Evolutionary conservation across 2,329 filamentous ascomycete species (phyloP).

Genomic region (Aspergillus sojae): DNA sequence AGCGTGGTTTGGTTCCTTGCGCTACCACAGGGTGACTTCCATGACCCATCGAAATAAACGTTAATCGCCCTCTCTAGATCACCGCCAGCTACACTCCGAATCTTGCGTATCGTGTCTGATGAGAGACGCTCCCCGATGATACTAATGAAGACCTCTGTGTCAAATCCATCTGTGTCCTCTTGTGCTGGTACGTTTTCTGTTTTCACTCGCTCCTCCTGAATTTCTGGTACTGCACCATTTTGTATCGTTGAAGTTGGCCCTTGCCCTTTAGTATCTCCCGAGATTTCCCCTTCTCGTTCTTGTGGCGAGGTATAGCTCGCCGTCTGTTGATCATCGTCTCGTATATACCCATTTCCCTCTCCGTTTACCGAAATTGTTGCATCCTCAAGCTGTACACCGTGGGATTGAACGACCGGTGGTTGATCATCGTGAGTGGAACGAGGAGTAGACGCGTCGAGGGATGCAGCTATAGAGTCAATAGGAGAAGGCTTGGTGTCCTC

Average conservation of each 20-base stretch:
- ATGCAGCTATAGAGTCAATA: slow-evolving; percentile 6
- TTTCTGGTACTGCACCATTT: not conserved
- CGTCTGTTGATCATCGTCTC: not conserved
- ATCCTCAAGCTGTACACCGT: not conserved
- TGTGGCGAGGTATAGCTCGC: not conserved
- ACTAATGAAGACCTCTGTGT: slow-evolving; percentile 57
- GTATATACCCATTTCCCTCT: not conserved
- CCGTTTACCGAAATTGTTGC: not conserved
- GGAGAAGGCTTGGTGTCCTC: slow-evolving; percentile 24
- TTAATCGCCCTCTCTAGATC: slow-evolving; percentile 65
- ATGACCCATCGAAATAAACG: slow-evolving; percentile 66
- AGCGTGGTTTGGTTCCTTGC: slow-evolving; percentile 15
- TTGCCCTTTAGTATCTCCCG: not conserved
- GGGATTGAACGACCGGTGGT: not conserved
- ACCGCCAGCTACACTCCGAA: slow-evolving; percentile 54
- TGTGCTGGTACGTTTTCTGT: slow-evolving; percentile 2
- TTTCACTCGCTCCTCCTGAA: not conserved
- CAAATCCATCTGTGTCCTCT: slow-evolving; percentile 47
- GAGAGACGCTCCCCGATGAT: slow-evolving; percentile 59
- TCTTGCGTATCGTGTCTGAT: slow-evolving; percentile 46
- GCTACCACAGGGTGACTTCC: slow-evolving; percentile 44
- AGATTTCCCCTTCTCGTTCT: not conserved
- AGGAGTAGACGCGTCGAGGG: slow-evolving; percentile 23
- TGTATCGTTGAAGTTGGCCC: not conserved
- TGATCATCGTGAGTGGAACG: slow-evolving; percentile 3